Evolutionary conservation across 1,284 basidiomycete genomes (phyloP).

Genomic region (Apiotrichum gamsii): DNA sequence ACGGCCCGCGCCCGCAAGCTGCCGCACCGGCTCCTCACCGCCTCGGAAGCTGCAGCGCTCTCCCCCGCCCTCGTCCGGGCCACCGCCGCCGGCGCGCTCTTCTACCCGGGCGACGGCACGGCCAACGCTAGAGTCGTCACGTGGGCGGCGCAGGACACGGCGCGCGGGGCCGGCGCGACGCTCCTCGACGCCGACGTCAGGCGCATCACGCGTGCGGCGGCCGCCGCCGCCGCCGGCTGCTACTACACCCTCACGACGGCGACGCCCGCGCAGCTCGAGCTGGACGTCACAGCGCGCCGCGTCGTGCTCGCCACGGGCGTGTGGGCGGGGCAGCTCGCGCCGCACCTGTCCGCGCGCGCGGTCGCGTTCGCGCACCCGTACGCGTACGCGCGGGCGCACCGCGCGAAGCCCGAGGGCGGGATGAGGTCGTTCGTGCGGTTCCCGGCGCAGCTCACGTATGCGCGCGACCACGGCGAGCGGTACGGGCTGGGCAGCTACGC

Average conservation of each 20-base stretch:
- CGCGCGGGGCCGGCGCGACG: slow-evolving; percentile 10
- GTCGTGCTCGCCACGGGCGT: slow-evolving; percentile 27
- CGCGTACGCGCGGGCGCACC: slow-evolving; percentile 7
- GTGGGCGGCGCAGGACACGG: slow-evolving; percentile 11
- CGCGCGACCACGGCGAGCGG: slow-evolving; percentile 25
- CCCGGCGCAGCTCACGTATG: slow-evolving; percentile 24
- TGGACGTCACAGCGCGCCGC: neutral
- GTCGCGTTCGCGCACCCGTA: slow-evolving; percentile 30
- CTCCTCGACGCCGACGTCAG: slow-evolving; percentile 14
- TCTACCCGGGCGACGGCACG: slow-evolving; percentile 21
- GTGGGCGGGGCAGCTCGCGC: slow-evolving; percentile 28
- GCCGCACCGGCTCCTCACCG: slow-evolving; percentile 4
- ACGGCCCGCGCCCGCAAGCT: slow-evolving; percentile 11
- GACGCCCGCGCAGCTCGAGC: neutral
- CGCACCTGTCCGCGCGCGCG: slow-evolving; percentile 1
- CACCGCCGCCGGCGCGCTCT: slow-evolving; percentile 3
- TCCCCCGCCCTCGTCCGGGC: slow-evolving; percentile 15
- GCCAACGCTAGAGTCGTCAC: slow-evolving; percentile 17
- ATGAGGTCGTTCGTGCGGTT: slow-evolving; percentile 24
- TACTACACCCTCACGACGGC: neutral
- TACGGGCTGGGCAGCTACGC: slow-evolving; percentile 29
- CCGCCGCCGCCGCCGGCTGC: too few relatives aligned
- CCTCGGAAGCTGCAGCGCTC: slow-evolving; percentile 6
- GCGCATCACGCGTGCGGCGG: neutral
- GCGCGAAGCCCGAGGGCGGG: neutral